phyloP scores from a whole-genome alignment of 192 early-diverging fungal species.

The Rhizoclosmatium globosum region DNA sequence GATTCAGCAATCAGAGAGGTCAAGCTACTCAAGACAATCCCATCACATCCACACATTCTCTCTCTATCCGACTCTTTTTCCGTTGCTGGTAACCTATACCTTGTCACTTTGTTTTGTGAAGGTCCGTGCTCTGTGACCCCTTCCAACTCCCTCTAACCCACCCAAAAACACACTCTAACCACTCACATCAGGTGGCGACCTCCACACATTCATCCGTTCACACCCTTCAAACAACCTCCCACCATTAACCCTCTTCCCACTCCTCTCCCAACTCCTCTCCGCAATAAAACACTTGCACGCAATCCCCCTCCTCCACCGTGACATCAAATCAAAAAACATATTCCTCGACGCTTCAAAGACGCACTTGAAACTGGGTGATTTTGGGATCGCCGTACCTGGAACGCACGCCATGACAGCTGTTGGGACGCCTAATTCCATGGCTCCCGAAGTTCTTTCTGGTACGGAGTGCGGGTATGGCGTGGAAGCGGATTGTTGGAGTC shows the following conservation, averaged over 20 bases:
- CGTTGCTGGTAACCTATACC: constrained; percentile 14
- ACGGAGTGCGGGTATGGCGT: too few relatives aligned
- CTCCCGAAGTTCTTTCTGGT: constrained; percentile 40
- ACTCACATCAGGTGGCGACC: too few relatives aligned
- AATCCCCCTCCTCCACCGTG: constrained; percentile 26
- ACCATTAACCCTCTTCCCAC: too few relatives aligned
- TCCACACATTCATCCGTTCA: too few relatives aligned
- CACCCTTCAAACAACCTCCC: too few relatives aligned
- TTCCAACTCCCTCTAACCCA: too few relatives aligned
- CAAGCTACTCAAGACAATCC: constrained; percentile 16
- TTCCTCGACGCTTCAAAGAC: constrained; percentile 25
- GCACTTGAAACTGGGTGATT: constrained; percentile 32
- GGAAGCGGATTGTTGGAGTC: too few relatives aligned
- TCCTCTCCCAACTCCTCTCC: constrained; percentile 16
- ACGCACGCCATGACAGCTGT: constrained; percentile 4
- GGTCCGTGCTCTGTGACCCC: too few relatives aligned
- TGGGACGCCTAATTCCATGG: constrained; percentile 30
- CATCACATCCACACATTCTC: constrained; percentile 38
- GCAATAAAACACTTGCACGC: constrained; percentile 19
- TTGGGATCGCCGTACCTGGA: constrained; percentile 28
- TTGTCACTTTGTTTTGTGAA: constrained; percentile 34
- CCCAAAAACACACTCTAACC: too few relatives aligned
- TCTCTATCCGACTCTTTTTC: constrained; percentile 35
- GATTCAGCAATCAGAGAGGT: constrained; percentile 5
- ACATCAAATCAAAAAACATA: constrained; percentile 37